Base-by-base conservation (phyloP, 768 basidiomycete species). In the Lepiota brunneoincarnata region DNA sequence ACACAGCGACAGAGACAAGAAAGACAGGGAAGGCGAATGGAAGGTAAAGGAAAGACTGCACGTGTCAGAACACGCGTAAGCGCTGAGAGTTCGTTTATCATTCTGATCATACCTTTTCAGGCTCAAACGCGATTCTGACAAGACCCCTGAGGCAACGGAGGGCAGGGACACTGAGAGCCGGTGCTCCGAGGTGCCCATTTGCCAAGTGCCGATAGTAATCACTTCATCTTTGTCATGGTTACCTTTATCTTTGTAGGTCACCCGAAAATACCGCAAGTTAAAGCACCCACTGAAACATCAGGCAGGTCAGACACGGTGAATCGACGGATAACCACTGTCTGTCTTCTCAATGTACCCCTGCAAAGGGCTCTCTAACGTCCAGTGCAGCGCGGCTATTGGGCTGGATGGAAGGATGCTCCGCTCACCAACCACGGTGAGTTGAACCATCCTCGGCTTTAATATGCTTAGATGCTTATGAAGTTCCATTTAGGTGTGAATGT, bases 271-370 rank as follows among this genome's bases (percentile, higher is more conserved):
- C 12, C 26, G 17, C 38, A 37, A 43, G 24, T 21, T 40, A 28
- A 12, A 6, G 6, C 26, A 28, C n/a, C 18, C 38, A 35, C 36
- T 40, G 40, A 31, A 21, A 39, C 11, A 23, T 18, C 5, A 12
- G 17, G 14, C 45, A 91, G 87, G 74, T 90, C 59, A 75, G 89
- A 49, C 89, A 92, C 64, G 89, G 83, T 24, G 87, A 92, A 61
- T 89, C 89, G 6, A 81, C 78, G 31, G 89, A 91, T 59, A 92
- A 92, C 31, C 60, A 58, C 85, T 63, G 89, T 87, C 45, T 43
- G 81, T 49, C 72, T 63, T 21, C 34, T 21, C 7, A 15, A 10
- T 49, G 37, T 36, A 28, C 10, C 34, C 14, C 7, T 15, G 9
- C 46, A n/a, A 31, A 17, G 17, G 21, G 37, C 26, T 35, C 44